Evolutionary conservation across 805 yeast genomes (phyloP).

Genomic region (Candida broadrunensis): DNA sequence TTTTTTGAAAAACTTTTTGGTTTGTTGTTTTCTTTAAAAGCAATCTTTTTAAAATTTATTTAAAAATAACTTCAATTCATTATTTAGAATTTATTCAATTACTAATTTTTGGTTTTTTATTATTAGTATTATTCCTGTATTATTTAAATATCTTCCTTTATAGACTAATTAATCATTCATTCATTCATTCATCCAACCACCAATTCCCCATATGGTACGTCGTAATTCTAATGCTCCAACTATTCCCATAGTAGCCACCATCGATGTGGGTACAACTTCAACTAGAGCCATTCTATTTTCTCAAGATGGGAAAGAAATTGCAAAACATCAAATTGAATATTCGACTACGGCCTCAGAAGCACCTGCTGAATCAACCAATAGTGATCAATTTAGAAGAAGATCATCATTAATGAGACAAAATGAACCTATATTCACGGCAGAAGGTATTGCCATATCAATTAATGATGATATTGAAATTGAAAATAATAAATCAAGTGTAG

Average conservation of each 20-base stretch:
- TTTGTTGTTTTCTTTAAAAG: too few relatives aligned
- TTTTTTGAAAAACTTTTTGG: too few relatives aligned
- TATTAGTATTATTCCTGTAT: too few relatives aligned
- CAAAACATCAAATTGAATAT: constrained; percentile 88
- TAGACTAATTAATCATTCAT: too few relatives aligned
- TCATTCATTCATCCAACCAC: too few relatives aligned
- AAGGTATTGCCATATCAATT: constrained; percentile 68
- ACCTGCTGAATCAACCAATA: constrained; percentile 40
- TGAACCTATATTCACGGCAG: constrained; percentile 66
- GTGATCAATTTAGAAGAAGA: constrained; percentile 44
- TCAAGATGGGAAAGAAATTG: constrained; percentile 70
- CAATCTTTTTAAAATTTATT: too few relatives aligned
- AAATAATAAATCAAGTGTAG: constrained; percentile 47
- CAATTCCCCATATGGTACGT: constrained; percentile 31
- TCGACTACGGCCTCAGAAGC: constrained; percentile 66
- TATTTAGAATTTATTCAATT: too few relatives aligned
- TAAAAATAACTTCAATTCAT: too few relatives aligned
- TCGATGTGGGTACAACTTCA: constrained; percentile 91
- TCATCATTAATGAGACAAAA: constrained; percentile 42
- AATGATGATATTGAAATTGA: constrained; percentile 61
- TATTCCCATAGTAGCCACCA: constrained; percentile 56
- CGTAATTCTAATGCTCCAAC: constrained; percentile 41
- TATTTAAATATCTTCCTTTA: too few relatives aligned
- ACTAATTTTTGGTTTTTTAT: too few relatives aligned
- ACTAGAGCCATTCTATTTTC: constrained; percentile 83